A percentile compares a stretch with the other conserved stretches of the same genome.
These are phyloP conservation scores for Metschnikowia cubensis DNA, from an alignment of 805 yeast genomes.

Conservation along the genomic window DNA sequence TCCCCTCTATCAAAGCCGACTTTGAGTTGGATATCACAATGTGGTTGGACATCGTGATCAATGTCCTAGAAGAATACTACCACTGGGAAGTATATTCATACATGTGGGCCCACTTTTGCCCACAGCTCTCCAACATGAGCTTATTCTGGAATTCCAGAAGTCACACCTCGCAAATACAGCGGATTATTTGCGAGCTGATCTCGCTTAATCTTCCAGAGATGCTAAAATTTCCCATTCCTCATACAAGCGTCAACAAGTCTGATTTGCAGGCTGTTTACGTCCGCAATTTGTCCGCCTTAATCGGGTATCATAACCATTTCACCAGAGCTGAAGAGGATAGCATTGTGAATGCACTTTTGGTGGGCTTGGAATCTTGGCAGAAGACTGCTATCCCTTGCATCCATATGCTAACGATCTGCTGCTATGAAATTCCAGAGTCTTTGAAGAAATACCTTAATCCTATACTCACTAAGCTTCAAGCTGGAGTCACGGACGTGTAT, in stretches of 20 bases:
- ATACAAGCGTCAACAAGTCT: constrained; percentile 42
- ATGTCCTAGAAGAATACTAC: constrained; percentile 48
- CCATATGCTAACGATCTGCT: constrained; percentile 69
- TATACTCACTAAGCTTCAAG: constrained; percentile 71
- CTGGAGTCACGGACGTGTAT: constrained; percentile 64
- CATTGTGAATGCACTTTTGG: constrained; percentile 54
- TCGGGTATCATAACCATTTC: constrained; percentile 56
- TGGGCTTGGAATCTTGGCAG: constrained; percentile 71
- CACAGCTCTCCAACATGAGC: constrained; percentile 58
- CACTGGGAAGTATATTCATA: constrained; percentile 73
- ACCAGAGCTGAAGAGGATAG: constrained; percentile 59
- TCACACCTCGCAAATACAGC: constrained; percentile 39
- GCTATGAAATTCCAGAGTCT: constrained; percentile 75
- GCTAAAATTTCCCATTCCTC: constrained; percentile 31
- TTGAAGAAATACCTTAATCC: constrained; percentile 64
- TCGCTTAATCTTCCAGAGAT: constrained; percentile 42
- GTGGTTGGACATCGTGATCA: constrained; percentile 51
- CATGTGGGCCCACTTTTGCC: constrained; percentile 62
- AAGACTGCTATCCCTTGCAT: constrained; percentile 74
- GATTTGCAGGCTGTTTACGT: constrained; percentile 66
- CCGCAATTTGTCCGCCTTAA: constrained; percentile 56
- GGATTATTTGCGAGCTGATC: constrained; percentile 57
- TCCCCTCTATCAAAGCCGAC: background rate
- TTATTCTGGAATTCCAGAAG: constrained; percentile 44
- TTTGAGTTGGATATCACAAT: constrained; percentile 39